Base-by-base conservation (phyloP, 2,329 filamentous ascomycete species). In the Davidsoniella eucalypti region DNA sequence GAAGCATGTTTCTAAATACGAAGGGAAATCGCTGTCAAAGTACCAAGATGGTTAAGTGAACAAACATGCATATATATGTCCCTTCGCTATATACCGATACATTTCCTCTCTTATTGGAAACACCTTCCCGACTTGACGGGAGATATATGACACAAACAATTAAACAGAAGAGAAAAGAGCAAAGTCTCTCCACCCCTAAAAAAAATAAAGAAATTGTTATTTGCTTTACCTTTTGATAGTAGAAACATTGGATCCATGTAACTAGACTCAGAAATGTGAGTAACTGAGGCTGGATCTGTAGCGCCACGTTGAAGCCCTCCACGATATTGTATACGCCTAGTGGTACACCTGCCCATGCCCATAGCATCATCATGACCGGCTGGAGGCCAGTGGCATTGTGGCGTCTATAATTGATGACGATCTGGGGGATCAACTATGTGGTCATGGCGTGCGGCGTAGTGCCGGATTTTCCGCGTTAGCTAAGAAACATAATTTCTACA, bases 331-430 rank as follows among this genome's bases (percentile, higher is more conserved):
- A 69, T 4, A 68, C 66, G 2, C 80, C 81, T 0, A 84, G 65
- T 0, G 80, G 80, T 0, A 84, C 74, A 0, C 80, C 80, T 1
- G 80, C 80, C 64, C 70, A 75, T 0, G 78, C 76, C 72, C 80
- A 84, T 2, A 83, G 67, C 60, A 84, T 72, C 79, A 84, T 84
- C 80, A 84, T 83, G 0, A 76, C 75, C 0, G 75, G 71, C 46
- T 83, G 79, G 0, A 84, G 67, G 0, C 80, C 80, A 0, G 68
- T 72, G 1, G 79, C 78, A 65, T 82, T 70, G 59, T 83, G 78
- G 1, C 80, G 68, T 4, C 73, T 70, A 57, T 80, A 77, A 57
- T 85, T 85, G 57, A 82, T 73, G 33, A 79, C 61, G 45, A 84
- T 82, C 59, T 85, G 81, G 0, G 81, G 80, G 23, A 84, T 72